Percentiles rank a stretch among this genome's conserved stretches.
Evolutionary conservation across 2,329 filamentous ascomycete species (phyloP).

Genomic region (Chrysoporthe puriensis): DNA sequence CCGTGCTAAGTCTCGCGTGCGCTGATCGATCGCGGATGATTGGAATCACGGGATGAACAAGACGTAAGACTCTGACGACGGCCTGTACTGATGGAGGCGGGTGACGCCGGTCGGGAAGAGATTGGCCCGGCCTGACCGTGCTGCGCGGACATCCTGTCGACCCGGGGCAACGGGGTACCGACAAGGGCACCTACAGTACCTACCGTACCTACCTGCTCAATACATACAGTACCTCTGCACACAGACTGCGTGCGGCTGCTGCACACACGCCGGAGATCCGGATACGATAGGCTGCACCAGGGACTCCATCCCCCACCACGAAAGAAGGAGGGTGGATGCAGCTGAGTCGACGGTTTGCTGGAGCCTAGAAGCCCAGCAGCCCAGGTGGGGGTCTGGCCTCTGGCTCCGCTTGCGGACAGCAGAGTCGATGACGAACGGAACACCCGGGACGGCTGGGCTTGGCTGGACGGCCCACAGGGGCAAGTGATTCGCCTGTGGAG

Average conservation of each 20-base stretch:
- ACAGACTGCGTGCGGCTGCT: conserved; percentile 4
- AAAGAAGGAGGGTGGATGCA: neutral
- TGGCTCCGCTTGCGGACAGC: conserved; percentile 20
- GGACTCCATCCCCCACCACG: conserved; percentile 1
- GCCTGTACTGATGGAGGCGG: neutral
- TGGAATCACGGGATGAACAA: neutral
- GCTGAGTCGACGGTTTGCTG: conserved; percentile 3
- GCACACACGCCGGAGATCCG: conserved; percentile 15
- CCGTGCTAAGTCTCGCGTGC: neutral
- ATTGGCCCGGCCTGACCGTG: conserved; percentile 14
- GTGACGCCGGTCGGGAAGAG: neutral
- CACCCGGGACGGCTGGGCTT: conserved; percentile 16
- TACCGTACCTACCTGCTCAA: too few relatives aligned
- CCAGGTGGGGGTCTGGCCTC: conserved; percentile 9
- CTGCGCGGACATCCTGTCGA: neutral
- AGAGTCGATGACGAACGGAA: conserved; percentile 17
- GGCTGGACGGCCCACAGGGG: conserved; percentile 18
- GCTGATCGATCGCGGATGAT: neutral
- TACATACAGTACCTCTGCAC: neutral
- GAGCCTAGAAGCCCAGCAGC: conserved; percentile 3
- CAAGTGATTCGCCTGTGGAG: conserved; percentile 17
- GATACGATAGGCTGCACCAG: conserved; percentile 25
- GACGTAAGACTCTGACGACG: neutral
- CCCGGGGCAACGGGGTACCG: neutral
- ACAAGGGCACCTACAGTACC: neutral